Percentiles rank a stretch among this genome's conserved stretches.
phyloP scores from a whole-genome alignment of 257 asterid genomes.

The Lantana camara region DNA sequence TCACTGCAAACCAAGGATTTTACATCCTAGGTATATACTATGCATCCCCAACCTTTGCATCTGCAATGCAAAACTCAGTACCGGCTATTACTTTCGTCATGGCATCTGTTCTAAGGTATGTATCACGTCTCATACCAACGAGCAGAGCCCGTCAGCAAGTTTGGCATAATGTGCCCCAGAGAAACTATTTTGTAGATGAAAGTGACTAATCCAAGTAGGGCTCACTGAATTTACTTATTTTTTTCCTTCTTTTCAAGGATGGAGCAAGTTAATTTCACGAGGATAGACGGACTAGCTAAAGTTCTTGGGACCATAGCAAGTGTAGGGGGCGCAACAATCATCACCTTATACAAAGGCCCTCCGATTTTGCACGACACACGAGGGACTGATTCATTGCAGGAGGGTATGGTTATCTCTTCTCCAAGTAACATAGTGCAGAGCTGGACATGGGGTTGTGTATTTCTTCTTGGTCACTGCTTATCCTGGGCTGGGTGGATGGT shows the following conservation, averaged over 20 bases:
- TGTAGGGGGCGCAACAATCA: constrained; percentile 74
- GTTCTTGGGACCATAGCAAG: constrained; percentile 74
- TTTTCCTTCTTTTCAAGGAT: constrained; percentile 40
- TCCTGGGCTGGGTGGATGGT: constrained; percentile 98
- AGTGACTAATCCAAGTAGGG: too few relatives aligned
- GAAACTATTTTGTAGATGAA: too few relatives aligned
- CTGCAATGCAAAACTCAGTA: constrained; percentile 90
- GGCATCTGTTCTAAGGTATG: constrained; percentile 61
- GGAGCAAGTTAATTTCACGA: constrained; percentile 50
- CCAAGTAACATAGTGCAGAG: constrained; percentile 39
- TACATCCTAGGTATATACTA: constrained; percentile 77
- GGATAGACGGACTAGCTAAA: constrained; percentile 77
- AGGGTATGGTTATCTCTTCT: constrained; percentile 22
- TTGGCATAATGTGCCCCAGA: too few relatives aligned
- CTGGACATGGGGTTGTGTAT: constrained; percentile 88
- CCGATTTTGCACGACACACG: constrained; percentile 43
- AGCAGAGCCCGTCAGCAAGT: too few relatives aligned
- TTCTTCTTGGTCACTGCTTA: constrained; percentile 76
- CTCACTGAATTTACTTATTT: too few relatives aligned
- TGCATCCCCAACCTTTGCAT: constrained; percentile 85
- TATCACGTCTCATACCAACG: background rate
- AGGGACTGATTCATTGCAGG: constrained; percentile 28
- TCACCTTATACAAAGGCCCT: constrained; percentile 86
- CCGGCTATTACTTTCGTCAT: constrained; percentile 78
- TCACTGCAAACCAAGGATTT: constrained; percentile 88